Evolutionary conservation across 2,329 filamentous ascomycete genomes (phyloP).

Genomic region (Diaporthe eres): DNA sequence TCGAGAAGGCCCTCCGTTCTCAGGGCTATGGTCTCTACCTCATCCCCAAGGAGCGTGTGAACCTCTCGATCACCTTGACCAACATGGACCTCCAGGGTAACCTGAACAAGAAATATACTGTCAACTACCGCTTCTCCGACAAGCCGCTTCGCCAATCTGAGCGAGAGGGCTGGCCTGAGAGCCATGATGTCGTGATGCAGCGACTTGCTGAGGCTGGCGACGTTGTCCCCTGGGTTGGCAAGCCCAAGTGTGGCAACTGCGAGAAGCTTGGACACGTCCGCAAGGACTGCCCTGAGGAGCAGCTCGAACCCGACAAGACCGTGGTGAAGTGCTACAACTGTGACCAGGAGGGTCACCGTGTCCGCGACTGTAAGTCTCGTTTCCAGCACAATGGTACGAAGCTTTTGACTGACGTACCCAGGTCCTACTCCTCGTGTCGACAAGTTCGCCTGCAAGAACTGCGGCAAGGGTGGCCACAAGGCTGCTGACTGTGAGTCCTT

Average conservation of each 20-base stretch:
- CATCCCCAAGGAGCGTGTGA: conserved; percentile 72
- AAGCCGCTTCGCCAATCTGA: conserved; percentile 72
- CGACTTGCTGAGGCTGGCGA: conserved; percentile 78
- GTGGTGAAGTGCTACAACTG: conserved; percentile 77
- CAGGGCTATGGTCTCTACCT: conserved; percentile 70
- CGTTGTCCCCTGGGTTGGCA: conserved; percentile 66
- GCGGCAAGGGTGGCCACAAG: conserved; percentile 69
- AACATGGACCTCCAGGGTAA: conserved; percentile 82
- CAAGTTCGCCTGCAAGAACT: conserved; percentile 78
- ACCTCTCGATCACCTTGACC: conserved; percentile 69
- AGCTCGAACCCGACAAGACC: conserved; percentile 59
- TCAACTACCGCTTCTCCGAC: conserved; percentile 73
- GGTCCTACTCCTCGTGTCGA: conserved; percentile 73
- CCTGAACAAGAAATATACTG: conserved; percentile 73
- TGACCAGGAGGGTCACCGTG: conserved; percentile 72
- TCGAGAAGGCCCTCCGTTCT: conserved; percentile 73
- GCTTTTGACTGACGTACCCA: conserved; percentile 47
- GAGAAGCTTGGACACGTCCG: conserved; percentile 72
- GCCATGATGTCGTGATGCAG: conserved; percentile 70
- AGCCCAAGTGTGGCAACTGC: conserved; percentile 76
- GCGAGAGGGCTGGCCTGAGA: conserved; percentile 71
- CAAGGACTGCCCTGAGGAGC: conserved; percentile 74
- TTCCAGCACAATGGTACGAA: neutral
- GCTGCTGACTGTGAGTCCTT: conserved; percentile 62
- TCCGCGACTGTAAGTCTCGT: conserved; percentile 74